Evolutionary conservation across 805 yeast species (phyloP), one percentile per base, ranked within the genome.

Genomic region (Cyberlindnera misumaiensis): DNA sequence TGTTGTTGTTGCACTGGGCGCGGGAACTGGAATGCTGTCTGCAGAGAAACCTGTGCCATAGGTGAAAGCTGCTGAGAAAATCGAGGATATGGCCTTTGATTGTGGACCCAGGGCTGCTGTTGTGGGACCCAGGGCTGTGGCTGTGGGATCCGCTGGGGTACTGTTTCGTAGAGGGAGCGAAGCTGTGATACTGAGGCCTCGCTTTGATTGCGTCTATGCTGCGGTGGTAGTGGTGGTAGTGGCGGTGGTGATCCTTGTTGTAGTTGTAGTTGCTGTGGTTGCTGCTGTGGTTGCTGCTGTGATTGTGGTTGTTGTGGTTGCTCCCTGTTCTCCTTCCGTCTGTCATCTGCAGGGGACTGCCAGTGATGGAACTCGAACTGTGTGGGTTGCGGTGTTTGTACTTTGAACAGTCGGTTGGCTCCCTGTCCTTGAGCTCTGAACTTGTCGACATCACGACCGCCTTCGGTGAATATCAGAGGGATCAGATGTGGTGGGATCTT

Each of bases 401-500:
- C 55, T 36, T 53, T 55, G 39, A 55, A 55, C 7, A 52, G 56
- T 2, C 53, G 44, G 3, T 55, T 51, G 1, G 55, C 37, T 4
- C 13, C 13, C 13, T 32, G 38, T n/a, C 26, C 22, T 12, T 26
- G 15, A 5, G 24, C 18, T 11, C 31, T 37, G 18, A 30, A 7
- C 22, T 34, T 29, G 14, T n/a, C 18, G 22, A 35, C 18, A 15
- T 35, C 34, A 11, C 24, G 3, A 16, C 15, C 24, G 9, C 16
- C 16, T 13, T 10, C 24, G 13, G 22, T n/a, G 36, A 68, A 63
- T 18, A 68, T 47, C 16, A 49, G 47, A 0, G 71, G 71, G 4
- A 68, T 59, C 27, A 65, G 38, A 25, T 65, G 65, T 7, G 60
- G 54, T 22, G 58, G 61, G 7, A 69, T 48, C 15, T 63, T 53